phyloP scores from a whole-genome alignment of 2,329 filamentous ascomycete genomes.

The Nothomitra cinnamomea region DNA sequence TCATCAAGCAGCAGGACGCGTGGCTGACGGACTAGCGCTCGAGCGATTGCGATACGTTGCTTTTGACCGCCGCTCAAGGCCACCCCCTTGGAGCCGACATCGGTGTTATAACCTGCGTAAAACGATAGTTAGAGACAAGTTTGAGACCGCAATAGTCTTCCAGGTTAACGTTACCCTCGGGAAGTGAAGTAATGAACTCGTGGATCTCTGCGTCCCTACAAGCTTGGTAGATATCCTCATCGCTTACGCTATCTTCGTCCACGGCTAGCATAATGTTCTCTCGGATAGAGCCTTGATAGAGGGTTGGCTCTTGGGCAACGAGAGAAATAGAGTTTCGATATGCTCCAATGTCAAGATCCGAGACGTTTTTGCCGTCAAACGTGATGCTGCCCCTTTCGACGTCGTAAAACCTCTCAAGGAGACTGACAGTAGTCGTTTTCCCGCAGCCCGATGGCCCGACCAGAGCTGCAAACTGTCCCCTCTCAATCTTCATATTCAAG shows the following conservation, averaged over 20 bases:
- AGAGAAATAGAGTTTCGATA: conserved; percentile 80
- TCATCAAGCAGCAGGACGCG: conserved; percentile 31
- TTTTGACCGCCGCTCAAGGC: conserved; percentile 89
- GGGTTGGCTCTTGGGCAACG: conserved; percentile 80
- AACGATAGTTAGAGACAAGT: too few relatives aligned
- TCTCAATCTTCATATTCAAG: conserved; percentile 20
- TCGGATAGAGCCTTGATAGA: conserved; percentile 79
- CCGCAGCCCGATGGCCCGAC: conserved; percentile 28
- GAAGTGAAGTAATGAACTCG: conserved; percentile 67
- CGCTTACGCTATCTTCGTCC: conserved; percentile 46
- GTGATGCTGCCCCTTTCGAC: conserved; percentile 64
- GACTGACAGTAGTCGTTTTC: conserved; percentile 28
- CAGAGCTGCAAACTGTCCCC: conserved; percentile 27
- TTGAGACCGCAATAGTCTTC: too few relatives aligned
- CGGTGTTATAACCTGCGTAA: conserved; percentile 44
- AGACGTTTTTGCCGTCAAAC: conserved; percentile 70
- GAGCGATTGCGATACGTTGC: conserved; percentile 65
- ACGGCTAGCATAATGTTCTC: conserved; percentile 76
- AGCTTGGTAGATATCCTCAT: conserved; percentile 64
- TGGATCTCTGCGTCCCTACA: conserved; percentile 85
- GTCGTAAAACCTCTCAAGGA: conserved; percentile 59
- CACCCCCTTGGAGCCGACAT: conserved; percentile 90
- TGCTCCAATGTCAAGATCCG: conserved; percentile 72
- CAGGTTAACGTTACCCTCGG: conserved; percentile 44
- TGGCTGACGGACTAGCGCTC: conserved; percentile 25